Conservation (phyloP, 2,329 filamentous ascomycete genomes). For the Phoma sp. region DNA sequence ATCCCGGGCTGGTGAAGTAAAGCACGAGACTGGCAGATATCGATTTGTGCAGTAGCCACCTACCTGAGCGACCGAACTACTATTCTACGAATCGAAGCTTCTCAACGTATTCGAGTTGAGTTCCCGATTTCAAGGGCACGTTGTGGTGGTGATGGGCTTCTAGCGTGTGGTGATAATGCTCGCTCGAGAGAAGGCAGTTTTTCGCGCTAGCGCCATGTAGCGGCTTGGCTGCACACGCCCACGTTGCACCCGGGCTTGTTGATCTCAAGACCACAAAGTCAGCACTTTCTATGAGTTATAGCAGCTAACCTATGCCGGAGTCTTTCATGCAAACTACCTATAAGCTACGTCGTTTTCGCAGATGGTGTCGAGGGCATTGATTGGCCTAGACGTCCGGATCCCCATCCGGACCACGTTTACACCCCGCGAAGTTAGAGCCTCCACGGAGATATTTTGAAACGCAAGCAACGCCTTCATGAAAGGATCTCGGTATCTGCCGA, state of each 20-base stretch:
- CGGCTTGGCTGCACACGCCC: neutral
- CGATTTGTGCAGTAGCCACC: no score
- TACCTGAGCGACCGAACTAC: no score
- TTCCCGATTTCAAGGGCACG: neutral
- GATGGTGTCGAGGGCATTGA: neutral
- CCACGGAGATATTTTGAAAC: slow-evolving; percentile 13
- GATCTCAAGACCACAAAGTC: neutral
- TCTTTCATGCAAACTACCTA: neutral
- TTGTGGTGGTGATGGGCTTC: neutral
- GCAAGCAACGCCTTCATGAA: neutral
- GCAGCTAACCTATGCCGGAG: neutral
- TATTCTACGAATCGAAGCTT: neutral
- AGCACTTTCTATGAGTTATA: neutral
- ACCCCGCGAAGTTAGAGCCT: slow-evolving; percentile 1
- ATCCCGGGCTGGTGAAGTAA: no score
- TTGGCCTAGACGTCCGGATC: neutral
- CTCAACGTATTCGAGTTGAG: neutral
- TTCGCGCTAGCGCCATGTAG: slow-evolving; percentile 32
- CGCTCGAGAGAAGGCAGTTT: slow-evolving; percentile 23
- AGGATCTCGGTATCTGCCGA: neutral
- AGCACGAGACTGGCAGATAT: no score
- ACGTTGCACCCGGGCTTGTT: neutral
- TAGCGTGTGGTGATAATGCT: neutral
- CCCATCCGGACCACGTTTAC: slow-evolving; percentile 1
- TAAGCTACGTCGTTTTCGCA: neutral